These are phyloP conservation scores for Trichophyton simii DNA, from an alignment of 2,329 filamentous ascomycete species.

Conservation along the genomic window DNA sequence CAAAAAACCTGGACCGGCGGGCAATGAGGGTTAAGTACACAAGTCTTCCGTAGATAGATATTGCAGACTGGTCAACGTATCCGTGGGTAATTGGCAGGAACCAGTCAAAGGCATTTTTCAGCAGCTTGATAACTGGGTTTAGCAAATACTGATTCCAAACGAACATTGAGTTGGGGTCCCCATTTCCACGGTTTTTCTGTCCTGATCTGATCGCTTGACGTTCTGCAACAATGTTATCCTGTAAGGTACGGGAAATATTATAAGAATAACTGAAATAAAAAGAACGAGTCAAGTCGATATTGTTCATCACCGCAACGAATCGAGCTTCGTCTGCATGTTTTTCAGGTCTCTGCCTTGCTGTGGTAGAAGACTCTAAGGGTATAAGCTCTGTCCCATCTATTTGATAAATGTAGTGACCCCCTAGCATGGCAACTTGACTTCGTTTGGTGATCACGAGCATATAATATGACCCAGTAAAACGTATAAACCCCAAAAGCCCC, in stretches of 20 bases:
- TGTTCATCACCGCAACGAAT: slow-evolving; percentile 78
- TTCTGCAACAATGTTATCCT: slow-evolving; percentile 80
- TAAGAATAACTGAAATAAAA: slow-evolving; percentile 99
- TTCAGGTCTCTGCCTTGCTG: slow-evolving; percentile 60
- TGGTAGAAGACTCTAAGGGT: slow-evolving; percentile 60
- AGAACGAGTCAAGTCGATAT: slow-evolving; percentile 75
- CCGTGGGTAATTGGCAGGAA: slow-evolving; percentile 92
- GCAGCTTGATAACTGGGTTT: slow-evolving; percentile 53
- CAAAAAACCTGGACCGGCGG: slow-evolving; percentile 80
- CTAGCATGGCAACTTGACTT: slow-evolving; percentile 89
- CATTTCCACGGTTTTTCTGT: slow-evolving; percentile 49
- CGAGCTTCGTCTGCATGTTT: slow-evolving; percentile 78
- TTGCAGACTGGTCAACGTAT: slow-evolving; percentile 80
- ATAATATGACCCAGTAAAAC: slow-evolving; percentile 91
- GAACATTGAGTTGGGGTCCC: slow-evolving; percentile 92
- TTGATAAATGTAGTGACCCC: slow-evolving; percentile 91
- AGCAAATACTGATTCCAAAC: slow-evolving; percentile 93
- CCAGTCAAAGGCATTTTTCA: slow-evolving; percentile 86
- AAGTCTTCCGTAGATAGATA: slow-evolving; percentile 74
- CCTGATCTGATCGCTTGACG: slow-evolving; percentile 58
- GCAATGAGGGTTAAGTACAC: slow-evolving; percentile 93
- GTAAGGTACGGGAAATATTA: slow-evolving; percentile 81
- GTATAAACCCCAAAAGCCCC: slow-evolving; percentile 89
- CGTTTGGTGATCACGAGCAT: slow-evolving; percentile 95
- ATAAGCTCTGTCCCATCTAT: slow-evolving; percentile 88